Evolutionary conservation across 176 grass and related monocot species (phyloP).

Genomic region (Oryza meridionalis): DNA sequence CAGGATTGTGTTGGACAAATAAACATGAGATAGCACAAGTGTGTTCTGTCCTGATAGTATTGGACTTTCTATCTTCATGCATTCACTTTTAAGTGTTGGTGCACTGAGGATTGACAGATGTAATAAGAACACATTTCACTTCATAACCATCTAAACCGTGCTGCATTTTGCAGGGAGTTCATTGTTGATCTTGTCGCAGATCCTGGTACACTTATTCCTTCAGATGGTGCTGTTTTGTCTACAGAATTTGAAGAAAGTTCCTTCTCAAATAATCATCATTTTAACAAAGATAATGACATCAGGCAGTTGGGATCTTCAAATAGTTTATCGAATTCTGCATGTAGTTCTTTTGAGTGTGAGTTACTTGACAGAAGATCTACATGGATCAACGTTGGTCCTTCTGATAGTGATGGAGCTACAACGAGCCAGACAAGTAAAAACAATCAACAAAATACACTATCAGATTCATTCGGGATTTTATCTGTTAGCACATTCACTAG

Average conservation of each 20-base stretch:
- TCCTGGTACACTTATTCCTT: constrained; percentile 89
- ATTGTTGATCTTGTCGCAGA: constrained; percentile 97
- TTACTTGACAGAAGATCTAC: constrained; percentile 50
- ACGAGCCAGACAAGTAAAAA: constrained; percentile 51
- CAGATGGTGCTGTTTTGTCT: constrained; percentile 69
- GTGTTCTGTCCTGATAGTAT: not conserved
- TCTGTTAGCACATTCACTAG: constrained; percentile 52
- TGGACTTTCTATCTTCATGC: not conserved
- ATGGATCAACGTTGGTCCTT: constrained; percentile 49
- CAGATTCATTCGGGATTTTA: constrained; percentile 52
- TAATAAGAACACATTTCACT: constrained; percentile 22
- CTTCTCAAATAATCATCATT: constrained; percentile 46
- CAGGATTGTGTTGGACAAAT: constrained; percentile 16
- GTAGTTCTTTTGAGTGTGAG: constrained; percentile 53
- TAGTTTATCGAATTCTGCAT: constrained; percentile 54
- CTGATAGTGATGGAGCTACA: constrained; percentile 51
- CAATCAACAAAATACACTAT: constrained; percentile 50
- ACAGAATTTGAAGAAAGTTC: constrained; percentile 61
- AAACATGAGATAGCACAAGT: constrained; percentile 12
- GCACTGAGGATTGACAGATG: not conserved
- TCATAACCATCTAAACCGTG: constrained; percentile 33
- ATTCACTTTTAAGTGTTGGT: constrained; percentile 16
- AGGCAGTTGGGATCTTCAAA: constrained; percentile 52
- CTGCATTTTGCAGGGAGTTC: constrained; percentile 75
- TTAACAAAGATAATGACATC: constrained; percentile 41